Evolutionary conservation across 768 basidiomycete genomes (phyloP), one percentile per base, ranked within the genome.

Genomic region (Panus rudis): DNA sequence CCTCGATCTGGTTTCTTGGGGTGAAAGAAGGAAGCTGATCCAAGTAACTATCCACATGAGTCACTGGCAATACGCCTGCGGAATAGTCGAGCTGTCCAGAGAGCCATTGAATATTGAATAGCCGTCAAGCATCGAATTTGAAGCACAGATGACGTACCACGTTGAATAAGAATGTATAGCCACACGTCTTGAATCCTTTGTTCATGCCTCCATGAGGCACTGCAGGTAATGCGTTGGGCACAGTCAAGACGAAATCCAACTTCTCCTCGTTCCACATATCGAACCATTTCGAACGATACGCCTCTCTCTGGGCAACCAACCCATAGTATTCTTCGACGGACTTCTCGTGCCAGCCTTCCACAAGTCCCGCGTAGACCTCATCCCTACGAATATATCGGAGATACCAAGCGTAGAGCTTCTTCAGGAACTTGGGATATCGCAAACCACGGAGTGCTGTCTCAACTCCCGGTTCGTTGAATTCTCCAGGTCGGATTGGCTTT

Each of bases 21-120:
- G 53, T 52, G 50, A 59, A 55, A 12, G 42, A 37, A 1, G 22
- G 34, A 31, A 68, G 56, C 7, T 47, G 51, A 41, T 75, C 73
- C 14, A 55, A 42, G n/a, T 42, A 48, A 14, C 56, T 52, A 49
- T 64, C 56, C 32, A 73, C 72, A 26, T 54, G 61, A n/a, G 63
- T 68, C 4, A 74, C 69, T 0, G 75, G 75, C 43, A 76, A 57
- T 6, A 70, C 66, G 5, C 70, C 68, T 1, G 69, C 69, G 26
- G 63, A 62, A 42, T 73, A 69, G 46, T 76, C 75, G 24, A 72
- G 60, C 68, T 71, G 49, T n/a, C 27, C 4, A 32, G 19, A n/a
- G 8, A 28, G 6, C 7, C 16, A n/a, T 47, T n/a, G n/a, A n/a
- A n/a, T 6, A 40, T 25, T 21, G 24, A 12, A 43, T 23, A 28